phyloP scores from a whole-genome alignment of 768 basidiomycete species.

The Trametes maxima region DNA sequence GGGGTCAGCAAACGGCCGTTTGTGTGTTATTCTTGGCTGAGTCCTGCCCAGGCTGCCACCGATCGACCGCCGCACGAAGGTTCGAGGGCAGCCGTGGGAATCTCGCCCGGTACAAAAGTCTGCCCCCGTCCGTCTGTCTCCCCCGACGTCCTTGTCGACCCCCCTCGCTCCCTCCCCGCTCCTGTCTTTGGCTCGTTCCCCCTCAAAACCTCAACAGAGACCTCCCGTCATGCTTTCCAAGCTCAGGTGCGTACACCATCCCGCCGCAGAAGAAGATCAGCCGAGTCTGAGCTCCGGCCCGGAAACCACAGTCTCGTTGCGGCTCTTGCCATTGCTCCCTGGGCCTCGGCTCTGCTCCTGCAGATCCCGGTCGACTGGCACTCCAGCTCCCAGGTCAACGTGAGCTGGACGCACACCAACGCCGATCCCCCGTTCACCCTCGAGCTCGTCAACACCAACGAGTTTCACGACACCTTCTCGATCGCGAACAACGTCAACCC shows the following conservation, averaged over 20 bases:
- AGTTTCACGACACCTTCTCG: slow-evolving; percentile 56
- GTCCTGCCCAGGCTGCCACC: not conserved
- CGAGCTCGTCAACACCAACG: slow-evolving; percentile 45
- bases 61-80: slow-evolving; percentile 7
- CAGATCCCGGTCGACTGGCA: slow-evolving; percentile 37
- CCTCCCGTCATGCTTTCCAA: slow-evolving; percentile 51
- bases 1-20: slow-evolving; percentile 7
- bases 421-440: slow-evolving; percentile 49
- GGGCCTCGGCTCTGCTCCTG: slow-evolving; percentile 45
- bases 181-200: slow-evolving; percentile 3
- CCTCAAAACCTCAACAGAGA: slow-evolving; percentile 26
- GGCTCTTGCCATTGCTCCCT: slow-evolving; percentile 45
- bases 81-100: slow-evolving; percentile 21
- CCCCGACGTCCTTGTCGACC: slow-evolving; percentile 17
- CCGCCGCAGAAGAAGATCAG: not conserved
- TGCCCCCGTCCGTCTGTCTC: slow-evolving; percentile 3
- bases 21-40: slow-evolving; percentile 21
- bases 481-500: slow-evolving; percentile 58
- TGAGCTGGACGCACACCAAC: slow-evolving; percentile 48
- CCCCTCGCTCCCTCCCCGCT: not conserved
- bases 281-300: not conserved
- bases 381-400: slow-evolving; percentile 38
- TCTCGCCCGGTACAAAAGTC: slow-evolving; percentile 11
- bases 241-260: slow-evolving; percentile 43
- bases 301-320: slow-evolving; percentile 40